phyloP scores from a whole-genome alignment of 495 filamentous ascomycete genomes.

The Penicillium bialowiezense region DNA sequence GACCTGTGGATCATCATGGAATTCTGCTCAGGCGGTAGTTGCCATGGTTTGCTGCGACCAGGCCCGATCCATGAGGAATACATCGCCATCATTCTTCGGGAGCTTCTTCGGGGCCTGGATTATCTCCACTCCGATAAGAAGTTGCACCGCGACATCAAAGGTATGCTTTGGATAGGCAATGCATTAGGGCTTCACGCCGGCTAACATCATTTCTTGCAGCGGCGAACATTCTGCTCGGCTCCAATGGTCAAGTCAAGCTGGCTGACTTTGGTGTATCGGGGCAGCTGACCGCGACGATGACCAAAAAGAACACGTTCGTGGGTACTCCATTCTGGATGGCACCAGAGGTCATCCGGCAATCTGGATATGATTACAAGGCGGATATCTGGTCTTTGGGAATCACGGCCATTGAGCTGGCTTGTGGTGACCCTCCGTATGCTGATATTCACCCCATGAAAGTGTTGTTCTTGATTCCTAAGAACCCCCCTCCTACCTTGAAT shows the following conservation, averaged over 20 bases:
- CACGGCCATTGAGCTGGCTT: conserved; percentile 88
- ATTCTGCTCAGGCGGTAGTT: conserved; percentile 90
- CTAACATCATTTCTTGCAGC: conserved; percentile 49
- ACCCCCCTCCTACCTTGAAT: conserved; percentile 76
- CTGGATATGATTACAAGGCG: conserved; percentile 96
- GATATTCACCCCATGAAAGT: conserved; percentile 99
- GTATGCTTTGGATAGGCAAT: conserved; percentile 35
- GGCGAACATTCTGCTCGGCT: conserved; percentile 82
- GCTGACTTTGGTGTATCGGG: conserved; percentile 98
- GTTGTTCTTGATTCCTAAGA: conserved; percentile 94
- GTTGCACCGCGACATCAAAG: conserved; percentile 95
- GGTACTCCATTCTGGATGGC: conserved; percentile 99
- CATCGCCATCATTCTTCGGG: conserved; percentile 88
- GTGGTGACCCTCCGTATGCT: conserved; percentile 91
- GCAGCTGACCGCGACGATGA: conserved; percentile 98
- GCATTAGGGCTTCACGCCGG: background rate
- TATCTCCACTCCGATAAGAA: conserved; percentile 96
- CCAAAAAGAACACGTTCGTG: conserved; percentile 98
- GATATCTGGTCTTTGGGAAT: conserved; percentile 99
- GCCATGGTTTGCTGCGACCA: conserved; percentile 86
- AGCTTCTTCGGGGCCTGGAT: conserved; percentile 84
- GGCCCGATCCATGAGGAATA: conserved; percentile 90
- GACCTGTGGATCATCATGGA: conserved; percentile 99
- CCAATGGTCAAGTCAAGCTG: conserved; percentile 92
- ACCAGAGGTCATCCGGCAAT: conserved; percentile 97